A percentile compares a stretch with the other conserved stretches of the same genome.
phyloP scores from a whole-genome alignment of 1,284 basidiomycete genomes.

The Butyriboletus appendiculatus region DNA sequence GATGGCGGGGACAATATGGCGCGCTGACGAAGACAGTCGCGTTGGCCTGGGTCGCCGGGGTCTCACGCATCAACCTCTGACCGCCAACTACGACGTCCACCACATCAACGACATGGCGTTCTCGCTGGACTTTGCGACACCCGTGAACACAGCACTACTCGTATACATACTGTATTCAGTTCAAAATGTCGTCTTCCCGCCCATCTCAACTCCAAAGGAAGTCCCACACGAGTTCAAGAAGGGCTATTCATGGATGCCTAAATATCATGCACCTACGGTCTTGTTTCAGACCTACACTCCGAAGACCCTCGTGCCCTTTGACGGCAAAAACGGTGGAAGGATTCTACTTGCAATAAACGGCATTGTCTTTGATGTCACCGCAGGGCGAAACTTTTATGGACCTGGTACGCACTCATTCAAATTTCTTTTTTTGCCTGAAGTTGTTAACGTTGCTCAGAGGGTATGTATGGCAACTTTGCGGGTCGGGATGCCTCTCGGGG shows the following conservation, averaged over 20 bases:
- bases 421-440: background rate
- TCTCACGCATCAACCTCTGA: background rate
- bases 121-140: slow-evolving; percentile 57
- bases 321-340: slow-evolving; percentile 65
- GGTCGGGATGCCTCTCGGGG: slow-evolving; percentile 92
- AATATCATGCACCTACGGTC: slow-evolving; percentile 73
- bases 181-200: slow-evolving; percentile 72
- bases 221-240: slow-evolving; percentile 72
- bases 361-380: slow-evolving; percentile 90
- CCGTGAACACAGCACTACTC: slow-evolving; percentile 73
- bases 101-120: slow-evolving; percentile 23
- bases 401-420: slow-evolving; percentile 62
- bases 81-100: background rate
- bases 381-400: slow-evolving; percentile 89
- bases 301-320: slow-evolving; percentile 66
- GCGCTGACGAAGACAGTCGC: no score
- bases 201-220: slow-evolving; percentile 46
- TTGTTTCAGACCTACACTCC: slow-evolving; percentile 79
- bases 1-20: no score
- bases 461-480: slow-evolving; percentile 97
- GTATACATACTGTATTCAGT: slow-evolving; percentile 79
- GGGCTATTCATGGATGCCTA: slow-evolving; percentile 86
- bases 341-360: slow-evolving; percentile 88
- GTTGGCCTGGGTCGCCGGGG: background rate
- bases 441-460: slow-evolving; percentile 46